phyloP scores from a whole-genome alignment of 1,284 basidiomycete genomes.

The Bondarzewia mesenterica region DNA sequence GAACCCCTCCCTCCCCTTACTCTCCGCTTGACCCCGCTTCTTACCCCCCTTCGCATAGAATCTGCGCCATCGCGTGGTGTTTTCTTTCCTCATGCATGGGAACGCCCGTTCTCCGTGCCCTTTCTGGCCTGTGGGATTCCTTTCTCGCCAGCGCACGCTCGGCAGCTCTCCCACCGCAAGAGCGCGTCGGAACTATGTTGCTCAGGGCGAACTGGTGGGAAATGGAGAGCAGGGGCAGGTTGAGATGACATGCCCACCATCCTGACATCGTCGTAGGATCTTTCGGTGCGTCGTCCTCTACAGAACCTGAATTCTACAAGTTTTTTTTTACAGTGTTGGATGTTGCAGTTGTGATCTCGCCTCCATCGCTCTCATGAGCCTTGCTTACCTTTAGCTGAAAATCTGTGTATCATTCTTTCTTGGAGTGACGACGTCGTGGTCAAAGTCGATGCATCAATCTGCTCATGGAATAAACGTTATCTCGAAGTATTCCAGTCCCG shows the following conservation, averaged over 20 bases:
- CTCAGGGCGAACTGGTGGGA: conserved; percentile 49
- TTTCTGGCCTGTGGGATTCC: conserved; percentile 39
- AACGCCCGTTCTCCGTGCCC: conserved; percentile 31
- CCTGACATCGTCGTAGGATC: not conserved
- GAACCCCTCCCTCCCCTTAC: conserved; percentile 11
- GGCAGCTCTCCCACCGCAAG: conserved; percentile 19
- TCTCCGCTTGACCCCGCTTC: conserved; percentile 4
- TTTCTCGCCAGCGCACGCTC: conserved; percentile 23
- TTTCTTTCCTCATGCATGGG: conserved; percentile 61
- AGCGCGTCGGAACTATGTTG: conserved; percentile 28
- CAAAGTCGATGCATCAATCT: too few relatives aligned
- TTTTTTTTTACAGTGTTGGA: not conserved
- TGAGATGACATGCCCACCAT: conserved; percentile 10
- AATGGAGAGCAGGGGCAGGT: conserved; percentile 41
- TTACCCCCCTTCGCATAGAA: conserved; percentile 24
- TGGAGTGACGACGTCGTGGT: too few relatives aligned
- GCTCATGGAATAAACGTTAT: too few relatives aligned
- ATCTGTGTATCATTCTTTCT: too few relatives aligned
- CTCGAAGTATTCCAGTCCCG: too few relatives aligned
- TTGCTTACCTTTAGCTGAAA: too few relatives aligned
- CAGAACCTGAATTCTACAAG: not conserved
- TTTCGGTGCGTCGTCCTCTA: not conserved
- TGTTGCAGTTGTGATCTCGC: not conserved
- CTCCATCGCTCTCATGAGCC: not conserved
- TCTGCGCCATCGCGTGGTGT: conserved; percentile 50